These are phyloP conservation scores for Boletus semigastroideus DNA, from an alignment of 1,284 basidiomycete genomes.

Conservation along the genomic window DNA sequence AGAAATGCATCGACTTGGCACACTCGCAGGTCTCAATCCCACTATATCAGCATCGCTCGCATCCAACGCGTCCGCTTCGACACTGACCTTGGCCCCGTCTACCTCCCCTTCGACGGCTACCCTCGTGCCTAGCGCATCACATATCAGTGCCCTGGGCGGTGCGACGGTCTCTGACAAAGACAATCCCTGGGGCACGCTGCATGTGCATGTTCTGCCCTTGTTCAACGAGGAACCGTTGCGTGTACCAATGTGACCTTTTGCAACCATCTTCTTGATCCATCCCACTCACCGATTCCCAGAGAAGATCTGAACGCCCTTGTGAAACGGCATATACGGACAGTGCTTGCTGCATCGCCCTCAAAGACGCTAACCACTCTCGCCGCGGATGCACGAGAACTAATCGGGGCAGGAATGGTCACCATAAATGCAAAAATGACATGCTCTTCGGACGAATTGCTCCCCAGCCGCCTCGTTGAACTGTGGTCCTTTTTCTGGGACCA, in stretches of 20 bases:
- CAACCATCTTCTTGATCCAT: not conserved
- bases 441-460: slow-evolving; percentile 72
- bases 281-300: slow-evolving; percentile 37
- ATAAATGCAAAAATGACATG: slow-evolving; percentile 80
- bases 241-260: slow-evolving; percentile 70
- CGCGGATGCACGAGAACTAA: slow-evolving; percentile 79
- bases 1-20: slow-evolving; percentile 77
- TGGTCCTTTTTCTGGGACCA: slow-evolving; percentile 97
- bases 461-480: slow-evolving; percentile 78
- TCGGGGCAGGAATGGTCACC: slow-evolving; percentile 88
- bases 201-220: slow-evolving; percentile 84
- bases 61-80: slow-evolving; percentile 37
- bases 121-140: slow-evolving; percentile 20
- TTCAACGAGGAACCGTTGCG: slow-evolving; percentile 92
- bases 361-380: slow-evolving; percentile 70
- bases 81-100: slow-evolving; percentile 33
- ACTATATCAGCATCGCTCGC: slow-evolving; percentile 39
- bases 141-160: slow-evolving; percentile 19
- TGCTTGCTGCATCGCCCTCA: slow-evolving; percentile 62
- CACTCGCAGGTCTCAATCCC: slow-evolving; percentile 47
- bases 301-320: slow-evolving; percentile 89
- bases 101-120: slow-evolving; percentile 24
- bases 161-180: slow-evolving; percentile 36
- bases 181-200: slow-evolving; percentile 79
- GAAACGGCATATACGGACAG: slow-evolving; percentile 70